Conservation (phyloP, 2,329 filamentous ascomycete genomes). For the Beauveria sp. region DNA sequence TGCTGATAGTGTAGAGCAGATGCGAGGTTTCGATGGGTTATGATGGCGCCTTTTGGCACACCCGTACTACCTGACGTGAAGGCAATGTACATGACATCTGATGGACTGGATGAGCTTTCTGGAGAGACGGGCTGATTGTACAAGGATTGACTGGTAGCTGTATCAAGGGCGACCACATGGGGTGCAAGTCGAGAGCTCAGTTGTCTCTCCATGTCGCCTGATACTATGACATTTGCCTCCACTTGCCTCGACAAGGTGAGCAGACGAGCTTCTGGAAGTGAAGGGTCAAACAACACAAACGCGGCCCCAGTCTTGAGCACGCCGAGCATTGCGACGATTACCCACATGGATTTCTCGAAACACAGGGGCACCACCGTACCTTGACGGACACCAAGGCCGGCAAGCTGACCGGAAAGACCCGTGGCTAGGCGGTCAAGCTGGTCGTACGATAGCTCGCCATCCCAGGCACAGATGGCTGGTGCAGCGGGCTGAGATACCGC, state of each 20-base stretch:
- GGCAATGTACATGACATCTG: neutral
- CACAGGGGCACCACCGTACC: no score
- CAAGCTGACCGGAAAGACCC: no score
- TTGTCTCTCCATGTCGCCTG: neutral
- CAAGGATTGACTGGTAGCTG: neutral
- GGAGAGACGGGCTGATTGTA: neutral
- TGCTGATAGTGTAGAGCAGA: neutral
- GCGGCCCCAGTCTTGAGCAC: slow-evolving; percentile 11
- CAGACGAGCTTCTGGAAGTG: neutral
- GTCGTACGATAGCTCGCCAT: no score
- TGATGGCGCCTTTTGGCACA: neutral
- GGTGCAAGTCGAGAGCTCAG: neutral
- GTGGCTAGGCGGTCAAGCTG: no score
- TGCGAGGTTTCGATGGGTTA: neutral
- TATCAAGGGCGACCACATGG: neutral
- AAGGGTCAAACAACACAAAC: slow-evolving; percentile 16
- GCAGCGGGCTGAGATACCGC: no score
- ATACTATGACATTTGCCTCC: neutral
- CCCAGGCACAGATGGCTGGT: no score
- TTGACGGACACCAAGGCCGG: no score
- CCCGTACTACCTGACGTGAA: slow-evolving; percentile 1
- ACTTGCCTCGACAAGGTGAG: neutral
- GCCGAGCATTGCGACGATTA: slow-evolving; percentile 4
- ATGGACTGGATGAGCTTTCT: neutral
- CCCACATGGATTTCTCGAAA: no score